These are phyloP conservation scores for Anthostomella pinea DNA, from an alignment of 2,329 filamentous ascomycete species.

Conservation along the genomic window DNA sequence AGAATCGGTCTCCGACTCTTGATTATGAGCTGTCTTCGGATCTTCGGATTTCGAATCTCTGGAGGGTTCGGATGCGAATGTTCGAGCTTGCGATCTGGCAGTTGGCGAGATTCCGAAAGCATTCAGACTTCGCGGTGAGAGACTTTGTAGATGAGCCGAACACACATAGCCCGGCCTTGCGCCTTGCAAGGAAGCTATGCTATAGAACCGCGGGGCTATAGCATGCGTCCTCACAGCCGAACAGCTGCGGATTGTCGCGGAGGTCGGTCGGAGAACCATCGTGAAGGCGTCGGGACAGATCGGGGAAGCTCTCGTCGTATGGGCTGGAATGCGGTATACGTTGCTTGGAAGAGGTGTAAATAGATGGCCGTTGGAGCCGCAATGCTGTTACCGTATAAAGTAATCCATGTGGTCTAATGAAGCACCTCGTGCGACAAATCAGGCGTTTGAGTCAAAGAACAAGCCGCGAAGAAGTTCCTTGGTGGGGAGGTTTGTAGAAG, in stretches of 20 bases:
- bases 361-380: conserved; percentile 27
- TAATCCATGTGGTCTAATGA: conserved; percentile 26
- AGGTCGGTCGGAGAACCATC: conserved; percentile 22
- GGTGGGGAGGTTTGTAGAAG: no score
- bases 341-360: conserved; percentile 3
- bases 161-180: conserved; percentile 17
- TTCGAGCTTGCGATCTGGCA: conserved; percentile 8
- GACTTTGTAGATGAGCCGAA: conserved; percentile 7
- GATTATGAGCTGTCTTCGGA: conserved; percentile 17
- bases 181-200: conserved; percentile 3
- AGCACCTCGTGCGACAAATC: not conserved
- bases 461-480: conserved; percentile 13
- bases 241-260: conserved; percentile 6
- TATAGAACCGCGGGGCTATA: conserved; percentile 4
- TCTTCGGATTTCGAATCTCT: conserved; percentile 13
- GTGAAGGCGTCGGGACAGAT: not conserved
- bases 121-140: not conserved
- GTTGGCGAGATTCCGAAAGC: not conserved
- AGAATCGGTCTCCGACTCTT: conserved; percentile 26
- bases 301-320: no score
- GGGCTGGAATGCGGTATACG: conserved; percentile 1
- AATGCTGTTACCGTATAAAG: conserved; percentile 22
- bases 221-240: no score
- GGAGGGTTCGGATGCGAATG: conserved; percentile 18
- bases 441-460: conserved; percentile 2